These are phyloP conservation scores for Marasmius oreades DNA, from an alignment of 1,284 basidiomycete genomes.

Conservation along the genomic window DNA sequence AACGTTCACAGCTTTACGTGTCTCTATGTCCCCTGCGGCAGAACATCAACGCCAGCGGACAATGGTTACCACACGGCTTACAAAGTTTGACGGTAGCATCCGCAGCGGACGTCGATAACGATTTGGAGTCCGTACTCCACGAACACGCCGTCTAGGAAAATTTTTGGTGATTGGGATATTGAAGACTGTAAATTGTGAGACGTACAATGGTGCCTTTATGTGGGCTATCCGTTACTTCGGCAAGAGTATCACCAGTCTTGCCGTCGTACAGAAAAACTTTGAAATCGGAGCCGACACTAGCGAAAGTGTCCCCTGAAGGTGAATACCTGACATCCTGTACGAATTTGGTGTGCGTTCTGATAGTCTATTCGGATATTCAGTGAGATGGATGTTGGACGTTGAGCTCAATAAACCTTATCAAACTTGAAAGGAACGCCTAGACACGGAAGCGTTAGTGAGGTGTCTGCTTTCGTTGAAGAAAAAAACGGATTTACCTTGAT, in stretches of 20 bases:
- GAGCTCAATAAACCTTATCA: constrained; percentile 54
- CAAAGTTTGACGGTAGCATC: constrained; percentile 90
- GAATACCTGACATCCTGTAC: constrained; percentile 91
- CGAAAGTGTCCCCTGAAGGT: constrained; percentile 80
- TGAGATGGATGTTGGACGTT: background rate
- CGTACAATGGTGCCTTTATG: constrained; percentile 79
- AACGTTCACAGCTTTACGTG: constrained; percentile 59
- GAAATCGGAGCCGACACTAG: constrained; percentile 88
- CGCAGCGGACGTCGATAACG: constrained; percentile 79
- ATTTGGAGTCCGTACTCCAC: constrained; percentile 76
- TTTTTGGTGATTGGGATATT: too few species aligned
- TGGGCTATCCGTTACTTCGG: constrained; percentile 59
- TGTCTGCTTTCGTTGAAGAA: background rate
- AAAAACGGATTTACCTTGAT: constrained; percentile 49
- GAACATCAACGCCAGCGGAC: background rate
- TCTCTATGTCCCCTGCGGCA: constrained; percentile 73
- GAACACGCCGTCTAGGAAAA: constrained; percentile 64
- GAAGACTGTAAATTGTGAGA: too few species aligned
- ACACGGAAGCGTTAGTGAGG: background rate
- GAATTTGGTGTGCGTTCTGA: constrained; percentile 90
- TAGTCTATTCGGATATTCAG: constrained; percentile 46
- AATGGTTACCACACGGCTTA: constrained; percentile 33
- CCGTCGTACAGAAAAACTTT: constrained; percentile 94
- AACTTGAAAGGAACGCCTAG: constrained; percentile 87
- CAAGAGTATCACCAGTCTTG: constrained; percentile 78